Base-by-base conservation (phyloP, 2,329 filamentous ascomycete species). In the Claviceps spartinae region DNA sequence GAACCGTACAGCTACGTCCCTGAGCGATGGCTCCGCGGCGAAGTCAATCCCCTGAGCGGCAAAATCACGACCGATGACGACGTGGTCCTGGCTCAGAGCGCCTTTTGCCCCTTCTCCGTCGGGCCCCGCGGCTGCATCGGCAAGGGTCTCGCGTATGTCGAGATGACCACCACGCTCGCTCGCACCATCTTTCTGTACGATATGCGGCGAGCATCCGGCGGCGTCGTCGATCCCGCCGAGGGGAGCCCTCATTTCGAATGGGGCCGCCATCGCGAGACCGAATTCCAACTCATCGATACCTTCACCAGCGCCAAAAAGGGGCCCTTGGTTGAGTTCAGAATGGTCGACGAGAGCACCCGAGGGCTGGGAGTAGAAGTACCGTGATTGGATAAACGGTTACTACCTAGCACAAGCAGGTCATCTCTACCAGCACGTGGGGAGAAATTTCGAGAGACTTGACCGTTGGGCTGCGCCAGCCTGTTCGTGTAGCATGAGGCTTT, bases 231-330 rank as follows among this genome's bases (percentile, higher is more conserved):
- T 54, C 72, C 75, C 4, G 76, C 74, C 8, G 75, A 81, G 68
- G 78, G 78, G 5, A 67, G 65, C 45, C 57, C 63, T 2, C 69
- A 68, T 34, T 61, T 70, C 7, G 77, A 75, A 60, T 76, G 69
- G 68, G 81, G 80, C 0, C 70, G 81, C 46, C 72, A 81, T 52
- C 71, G 75, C 47, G 62, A 61, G 18, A 68, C 62, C 1, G 85
- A 88, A 71, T 86, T 82, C 65, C 84, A 87, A 70, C 69, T 88
- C 52, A 68, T 76, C 49, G 85, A 89, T 63, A 83, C 79, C 18
- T 88, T 89, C 65, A 86, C 85, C 36, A 85, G 82, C 59, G 71
- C 77, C 59, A 89, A 88, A 70, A 76, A 85, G 60, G 85, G 85
- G 0, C 81, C 82, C 1, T 73, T 85, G 68, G 70, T 88, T 52